A percentile compares a stretch with the other conserved stretches of the same genome.
Conservation (phyloP, 75 land plant genomes). For the Pinus taeda region DNA sequence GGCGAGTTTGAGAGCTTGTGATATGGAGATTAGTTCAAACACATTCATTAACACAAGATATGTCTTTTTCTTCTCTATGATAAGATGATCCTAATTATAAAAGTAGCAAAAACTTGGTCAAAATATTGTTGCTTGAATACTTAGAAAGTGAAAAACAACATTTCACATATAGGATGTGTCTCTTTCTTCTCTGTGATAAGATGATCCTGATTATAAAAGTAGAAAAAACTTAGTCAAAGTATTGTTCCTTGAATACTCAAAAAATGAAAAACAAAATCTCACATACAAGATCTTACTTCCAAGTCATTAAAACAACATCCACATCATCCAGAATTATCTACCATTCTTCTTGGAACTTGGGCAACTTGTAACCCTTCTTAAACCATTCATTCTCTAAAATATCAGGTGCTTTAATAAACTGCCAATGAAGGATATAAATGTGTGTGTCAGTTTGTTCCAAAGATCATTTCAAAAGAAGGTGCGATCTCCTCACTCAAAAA, state of each 20-base stretch:
- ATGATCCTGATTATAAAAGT: not conserved
- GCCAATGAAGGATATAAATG: not conserved
- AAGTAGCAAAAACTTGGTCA: no score
- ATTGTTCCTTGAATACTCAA: no score
- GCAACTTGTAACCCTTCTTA: conserved; percentile 72
- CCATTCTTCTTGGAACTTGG: conserved; percentile 59
- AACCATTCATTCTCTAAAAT: conserved; percentile 90
- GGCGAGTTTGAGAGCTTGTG: conserved; percentile 86
- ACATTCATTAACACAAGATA: conserved; percentile 86
- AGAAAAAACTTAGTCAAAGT: no score
- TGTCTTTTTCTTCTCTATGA: conserved; percentile 76
- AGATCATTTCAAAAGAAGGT: no score
- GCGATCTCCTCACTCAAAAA: no score
- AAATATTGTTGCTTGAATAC: no score
- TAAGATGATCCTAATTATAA: conserved; percentile 46
- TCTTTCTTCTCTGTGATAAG: no score
- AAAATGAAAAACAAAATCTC: no score
- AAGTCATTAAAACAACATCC: conserved; percentile 71
- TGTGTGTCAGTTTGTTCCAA: no score
- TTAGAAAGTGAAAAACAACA: no score
- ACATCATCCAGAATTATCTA: conserved; percentile 77
- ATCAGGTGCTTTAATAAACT: conserved; percentile 78
- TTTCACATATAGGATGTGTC: no score
- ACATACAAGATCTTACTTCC: conserved; percentile 33
- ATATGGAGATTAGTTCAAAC: conserved; percentile 91